phyloP scores from a whole-genome alignment of 1,284 basidiomycete genomes.

The Trametes hirsuta region DNA sequence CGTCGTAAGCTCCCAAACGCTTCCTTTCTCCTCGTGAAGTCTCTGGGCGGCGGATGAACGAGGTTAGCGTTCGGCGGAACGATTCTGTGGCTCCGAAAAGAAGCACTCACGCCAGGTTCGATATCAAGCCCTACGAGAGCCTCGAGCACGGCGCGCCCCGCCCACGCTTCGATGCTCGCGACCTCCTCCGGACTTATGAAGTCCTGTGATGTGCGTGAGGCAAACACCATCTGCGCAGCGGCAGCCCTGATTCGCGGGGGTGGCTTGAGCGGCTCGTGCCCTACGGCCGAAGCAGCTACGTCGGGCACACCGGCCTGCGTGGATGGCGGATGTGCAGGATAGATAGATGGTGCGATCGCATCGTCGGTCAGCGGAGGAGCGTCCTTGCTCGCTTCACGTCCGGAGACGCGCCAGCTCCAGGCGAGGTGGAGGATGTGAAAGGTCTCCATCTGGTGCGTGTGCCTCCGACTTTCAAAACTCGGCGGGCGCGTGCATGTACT shows the following conservation, averaged over 20 bases:
- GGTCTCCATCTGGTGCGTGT: conserved; percentile 71
- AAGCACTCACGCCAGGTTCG: conserved; percentile 47
- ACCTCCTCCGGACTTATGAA: conserved; percentile 80
- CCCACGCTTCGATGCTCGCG: conserved; percentile 66
- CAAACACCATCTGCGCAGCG: conserved; percentile 84
- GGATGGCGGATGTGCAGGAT: conserved; percentile 24
- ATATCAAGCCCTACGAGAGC: conserved; percentile 45
- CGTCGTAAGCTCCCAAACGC: conserved; percentile 41
- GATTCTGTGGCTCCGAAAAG: neutral
- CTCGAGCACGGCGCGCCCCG: conserved; percentile 55
- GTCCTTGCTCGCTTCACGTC: conserved; percentile 18
- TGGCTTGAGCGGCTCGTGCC: conserved; percentile 29
- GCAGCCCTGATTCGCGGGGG: conserved; percentile 67
- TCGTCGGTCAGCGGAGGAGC: conserved; percentile 47
- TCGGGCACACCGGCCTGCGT: conserved; percentile 38
- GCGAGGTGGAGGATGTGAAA: conserved; percentile 79
- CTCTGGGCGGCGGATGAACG: conserved; percentile 26
- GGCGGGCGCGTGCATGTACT: neutral
- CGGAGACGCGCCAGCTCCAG: conserved; percentile 49
- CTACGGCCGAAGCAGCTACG: conserved; percentile 27
- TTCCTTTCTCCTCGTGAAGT: conserved; percentile 42
- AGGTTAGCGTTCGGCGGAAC: conserved; percentile 3
- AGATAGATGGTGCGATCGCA: conserved; percentile 44
- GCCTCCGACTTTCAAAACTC: conserved; percentile 4
- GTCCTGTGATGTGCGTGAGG: conserved; percentile 72